Conservation (phyloP, 202 grass and related monocot species). For the Saccharum hybrid region DNA sequence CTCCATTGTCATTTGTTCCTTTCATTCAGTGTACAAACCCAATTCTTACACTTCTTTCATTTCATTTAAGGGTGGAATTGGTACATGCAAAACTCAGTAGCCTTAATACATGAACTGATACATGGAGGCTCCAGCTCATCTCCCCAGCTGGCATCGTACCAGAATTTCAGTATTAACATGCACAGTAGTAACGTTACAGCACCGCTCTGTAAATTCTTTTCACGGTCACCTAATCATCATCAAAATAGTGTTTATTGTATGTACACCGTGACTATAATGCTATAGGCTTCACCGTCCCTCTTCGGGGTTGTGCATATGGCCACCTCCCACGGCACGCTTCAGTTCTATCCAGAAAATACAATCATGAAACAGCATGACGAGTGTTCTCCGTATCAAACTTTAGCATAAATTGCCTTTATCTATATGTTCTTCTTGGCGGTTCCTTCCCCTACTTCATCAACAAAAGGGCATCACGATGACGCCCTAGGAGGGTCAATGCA, state of each 20-base stretch:
- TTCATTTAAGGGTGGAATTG: background rate
- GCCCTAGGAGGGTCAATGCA: slow-evolving; percentile 63
- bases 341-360: background rate
- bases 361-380: background rate
- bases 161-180: slow-evolving; percentile 1
- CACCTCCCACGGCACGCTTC: background rate
- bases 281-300: background rate
- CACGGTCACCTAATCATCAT: background rate
- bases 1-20: background rate
- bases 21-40: background rate
- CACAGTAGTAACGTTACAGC: background rate
- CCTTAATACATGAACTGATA: background rate
- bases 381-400: background rate
- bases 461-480: slow-evolving; percentile 64
- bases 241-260: slow-evolving; percentile 24
- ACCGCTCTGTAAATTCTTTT: background rate
- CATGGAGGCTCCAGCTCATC: background rate
- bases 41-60: background rate
- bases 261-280: background rate
- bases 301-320: background rate
- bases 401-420: background rate
- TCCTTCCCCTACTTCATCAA: slow-evolving; percentile 54
- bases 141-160: background rate
- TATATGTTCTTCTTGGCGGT: too few species aligned
- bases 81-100: background rate